phyloP scores from a whole-genome alignment of 805 yeast genomes.

The Metschnikowia hibisci region DNA sequence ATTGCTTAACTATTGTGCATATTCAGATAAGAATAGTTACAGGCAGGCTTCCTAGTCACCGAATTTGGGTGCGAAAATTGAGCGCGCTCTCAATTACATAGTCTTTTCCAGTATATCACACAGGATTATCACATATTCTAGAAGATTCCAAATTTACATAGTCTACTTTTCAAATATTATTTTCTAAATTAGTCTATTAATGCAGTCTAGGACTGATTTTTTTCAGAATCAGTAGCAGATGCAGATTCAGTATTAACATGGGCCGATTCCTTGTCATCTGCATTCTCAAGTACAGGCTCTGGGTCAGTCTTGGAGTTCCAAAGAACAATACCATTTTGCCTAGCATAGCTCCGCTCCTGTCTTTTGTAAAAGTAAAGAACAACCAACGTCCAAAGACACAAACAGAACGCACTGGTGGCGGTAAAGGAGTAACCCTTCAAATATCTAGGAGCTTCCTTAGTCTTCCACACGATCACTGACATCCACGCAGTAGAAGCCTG shows the following conservation, averaged over 20 bases:
- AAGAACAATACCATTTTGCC: constrained; percentile 34
- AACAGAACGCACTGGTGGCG: constrained; percentile 43
- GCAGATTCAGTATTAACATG: constrained; percentile 3
- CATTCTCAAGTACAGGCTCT: constrained; percentile 11
- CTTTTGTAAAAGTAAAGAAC: constrained; percentile 46
- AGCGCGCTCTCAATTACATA: too few relatives aligned
- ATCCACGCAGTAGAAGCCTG: constrained; percentile 55
- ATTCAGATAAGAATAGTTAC: too few relatives aligned
- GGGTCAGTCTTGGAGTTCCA: constrained; percentile 23
- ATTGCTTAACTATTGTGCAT: too few relatives aligned
- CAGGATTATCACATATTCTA: too few relatives aligned
- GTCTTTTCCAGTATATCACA: too few relatives aligned
- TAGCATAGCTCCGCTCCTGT: constrained; percentile 30
- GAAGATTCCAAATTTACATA: neutral
- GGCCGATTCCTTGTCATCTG: constrained; percentile 1
- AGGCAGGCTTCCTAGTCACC: too few relatives aligned
- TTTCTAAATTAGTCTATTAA: neutral
- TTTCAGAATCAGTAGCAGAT: constrained; percentile 2
- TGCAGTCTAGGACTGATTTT: neutral
- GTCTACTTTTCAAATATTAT: neutral
- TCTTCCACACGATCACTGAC: constrained; percentile 47
- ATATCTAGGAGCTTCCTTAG: constrained; percentile 55
- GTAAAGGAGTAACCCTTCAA: constrained; percentile 52
- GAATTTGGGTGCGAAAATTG: too few relatives aligned
- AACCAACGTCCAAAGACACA: constrained; percentile 47